Percentiles rank a stretch among this genome's conserved stretches.
Conservation (phyloP, 2,329 filamentous ascomycete species). For the Penicillium sp. region DNA sequence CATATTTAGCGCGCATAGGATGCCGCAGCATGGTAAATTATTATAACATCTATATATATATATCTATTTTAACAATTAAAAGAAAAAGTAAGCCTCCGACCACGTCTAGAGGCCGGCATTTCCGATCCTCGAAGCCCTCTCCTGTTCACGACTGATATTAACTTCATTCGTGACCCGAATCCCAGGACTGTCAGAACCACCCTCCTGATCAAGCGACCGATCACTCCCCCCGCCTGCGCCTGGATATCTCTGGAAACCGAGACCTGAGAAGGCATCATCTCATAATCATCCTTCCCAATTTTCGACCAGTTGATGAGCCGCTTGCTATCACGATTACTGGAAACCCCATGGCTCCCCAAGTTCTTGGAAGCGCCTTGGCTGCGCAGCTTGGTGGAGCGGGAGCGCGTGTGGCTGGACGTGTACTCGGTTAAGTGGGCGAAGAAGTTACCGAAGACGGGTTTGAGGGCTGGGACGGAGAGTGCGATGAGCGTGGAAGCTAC, state of each 20-base stretch:
- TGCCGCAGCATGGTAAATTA: background rate
- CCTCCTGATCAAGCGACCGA: background rate
- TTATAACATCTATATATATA: background rate
- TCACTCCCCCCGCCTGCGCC: background rate
- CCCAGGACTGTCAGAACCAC: conserved; percentile 8
- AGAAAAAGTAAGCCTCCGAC: background rate
- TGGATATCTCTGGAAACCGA: conserved; percentile 15
- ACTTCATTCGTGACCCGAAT: conserved; percentile 28
- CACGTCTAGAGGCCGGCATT: background rate
- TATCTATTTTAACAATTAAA: background rate
- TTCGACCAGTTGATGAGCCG: conserved; percentile 25
- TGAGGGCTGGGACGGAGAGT: conserved; percentile 52
- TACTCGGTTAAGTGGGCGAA: conserved; percentile 26
- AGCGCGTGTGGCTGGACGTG: conserved; percentile 22
- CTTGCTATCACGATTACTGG: conserved; percentile 23
- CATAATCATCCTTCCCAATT: conserved; percentile 23
- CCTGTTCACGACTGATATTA: conserved; percentile 12
- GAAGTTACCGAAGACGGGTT: conserved; percentile 45
- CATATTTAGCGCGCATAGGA: background rate
- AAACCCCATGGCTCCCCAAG: conserved; percentile 11
- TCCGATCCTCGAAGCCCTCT: background rate
- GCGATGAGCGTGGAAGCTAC: conserved; percentile 53
- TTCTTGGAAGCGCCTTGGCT: conserved; percentile 17
- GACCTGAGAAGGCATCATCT: conserved; percentile 30
- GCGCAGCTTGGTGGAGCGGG: conserved; percentile 14